Base-by-base conservation (phyloP, 106 monocot genomes). In the Acorus gramineus region DNA sequence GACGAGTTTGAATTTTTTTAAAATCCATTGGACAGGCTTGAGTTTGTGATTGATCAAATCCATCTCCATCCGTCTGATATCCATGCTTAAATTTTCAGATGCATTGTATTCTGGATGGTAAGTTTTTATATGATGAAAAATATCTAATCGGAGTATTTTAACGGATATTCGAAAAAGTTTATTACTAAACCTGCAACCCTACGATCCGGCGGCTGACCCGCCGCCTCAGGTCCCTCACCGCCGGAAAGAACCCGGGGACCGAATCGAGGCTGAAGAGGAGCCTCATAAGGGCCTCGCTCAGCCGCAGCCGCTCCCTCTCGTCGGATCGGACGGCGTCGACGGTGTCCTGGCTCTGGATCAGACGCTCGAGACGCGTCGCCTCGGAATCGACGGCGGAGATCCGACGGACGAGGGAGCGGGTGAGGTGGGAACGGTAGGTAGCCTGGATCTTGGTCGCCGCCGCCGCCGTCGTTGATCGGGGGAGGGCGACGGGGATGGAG, bases 221-320 rank as follows among this genome's bases (percentile, higher is more conserved):
- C 71, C 86, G 68, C 72, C 89, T 60, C 65, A 80, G 50, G 13
- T 85, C 82, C 70, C 85, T 62, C 69, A 90, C 85, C 6, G 70
- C 64, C 62, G 75, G 69, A 62, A 82, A 80, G 64, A 75, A 53
- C 28, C 82, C 89, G 2, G 77, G 80, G 5, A 90, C 83, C 43
- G 74, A 64, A 12, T 86, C 89, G 12, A 90, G 75, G 11, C 70
- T 53, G 44, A 86, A 77, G 44, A 90, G 82, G 43, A 70, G 54
- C 43, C 13, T 70, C 85, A 90, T 90, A 42, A 90, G 78, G 50
- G 28, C 69, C 78, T 90, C 89, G 64, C 48, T 69, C 71, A 90
- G 14, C 64, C 77, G 49, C 3, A 80, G 7, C 52, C 85, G 65
- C 73, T 90, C 82, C 54, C 67, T 62, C n/a, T 66, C 70, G 71